Evolutionary conservation across 2,329 filamentous ascomycete genomes (phyloP).

Genomic region (Rhynchosporium graminicola): DNA sequence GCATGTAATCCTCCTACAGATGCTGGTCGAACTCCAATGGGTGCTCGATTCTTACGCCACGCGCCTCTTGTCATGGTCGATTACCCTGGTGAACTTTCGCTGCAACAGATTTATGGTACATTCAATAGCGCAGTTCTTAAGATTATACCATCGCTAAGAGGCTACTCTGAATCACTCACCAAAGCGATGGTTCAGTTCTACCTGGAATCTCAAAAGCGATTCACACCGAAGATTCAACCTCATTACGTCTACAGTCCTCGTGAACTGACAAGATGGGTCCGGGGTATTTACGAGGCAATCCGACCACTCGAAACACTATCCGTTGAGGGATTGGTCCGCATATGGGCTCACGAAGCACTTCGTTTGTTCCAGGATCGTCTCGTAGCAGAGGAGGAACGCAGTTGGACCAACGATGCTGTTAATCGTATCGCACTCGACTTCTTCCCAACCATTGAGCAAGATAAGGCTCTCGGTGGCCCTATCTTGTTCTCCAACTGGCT

Average conservation of each 20-base stretch:
- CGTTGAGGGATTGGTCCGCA: conserved; percentile 88
- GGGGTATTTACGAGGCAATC: conserved; percentile 96
- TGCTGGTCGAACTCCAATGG: conserved; percentile 92
- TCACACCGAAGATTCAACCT: conserved; percentile 94
- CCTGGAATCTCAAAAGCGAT: conserved; percentile 87
- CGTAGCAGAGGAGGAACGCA: conserved; percentile 88
- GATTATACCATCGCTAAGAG: conserved; percentile 91
- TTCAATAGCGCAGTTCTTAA: conserved; percentile 97
- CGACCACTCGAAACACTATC: conserved; percentile 84
- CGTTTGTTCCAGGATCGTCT: conserved; percentile 97
- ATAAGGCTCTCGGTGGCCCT: conserved; percentile 83
- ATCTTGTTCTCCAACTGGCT: conserved; percentile 99
- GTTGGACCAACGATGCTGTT: conserved; percentile 91
- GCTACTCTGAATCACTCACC: conserved; percentile 90
- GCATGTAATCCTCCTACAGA: conserved; percentile 98
- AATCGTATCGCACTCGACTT: conserved; percentile 82
- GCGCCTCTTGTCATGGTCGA: conserved; percentile 99
- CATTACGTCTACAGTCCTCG: conserved; percentile 99
- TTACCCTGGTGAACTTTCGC: conserved; percentile 92
- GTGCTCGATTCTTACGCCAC: conserved; percentile 89
- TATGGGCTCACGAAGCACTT: conserved; percentile 97
- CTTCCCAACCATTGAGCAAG: conserved; percentile 94
- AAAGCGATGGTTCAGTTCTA: conserved; percentile 98
- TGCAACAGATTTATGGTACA: conserved; percentile 97
- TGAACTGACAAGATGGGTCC: conserved; percentile 96